These are phyloP conservation scores for Cordyceps fumosorosea DNA, from an alignment of 2,329 filamentous ascomycete species.

Conservation along the genomic window DNA sequence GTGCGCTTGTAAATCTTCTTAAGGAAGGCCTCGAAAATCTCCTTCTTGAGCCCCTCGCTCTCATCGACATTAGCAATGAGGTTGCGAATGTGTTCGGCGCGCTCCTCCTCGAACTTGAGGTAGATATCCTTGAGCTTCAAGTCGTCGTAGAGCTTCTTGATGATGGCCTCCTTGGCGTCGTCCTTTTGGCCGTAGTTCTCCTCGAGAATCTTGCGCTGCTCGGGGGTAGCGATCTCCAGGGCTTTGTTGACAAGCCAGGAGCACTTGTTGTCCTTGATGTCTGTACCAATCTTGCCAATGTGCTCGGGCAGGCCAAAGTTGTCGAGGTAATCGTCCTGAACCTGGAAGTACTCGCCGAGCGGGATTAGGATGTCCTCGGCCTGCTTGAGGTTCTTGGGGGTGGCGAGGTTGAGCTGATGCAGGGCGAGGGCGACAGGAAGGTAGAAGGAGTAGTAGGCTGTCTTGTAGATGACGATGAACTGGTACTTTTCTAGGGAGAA, in stretches of 20 bases:
- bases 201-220: conserved; percentile 83
- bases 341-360: conserved; percentile 98
- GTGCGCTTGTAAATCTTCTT: conserved; percentile 97
- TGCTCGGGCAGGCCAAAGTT: conserved; percentile 89
- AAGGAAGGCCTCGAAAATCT: conserved; percentile 82
- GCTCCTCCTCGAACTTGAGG: conserved; percentile 82
- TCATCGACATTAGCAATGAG: conserved; percentile 80
- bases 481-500: conserved; percentile 93
- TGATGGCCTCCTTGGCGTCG: conserved; percentile 67
- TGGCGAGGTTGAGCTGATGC: conserved; percentile 77
- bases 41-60: conserved; percentile 81
- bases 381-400: conserved; percentile 80
- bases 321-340: conserved; percentile 98
- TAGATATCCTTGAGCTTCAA: conserved; percentile 78
- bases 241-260: conserved; percentile 97
- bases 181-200: conserved; percentile 94
- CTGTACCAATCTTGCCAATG: conserved; percentile 97
- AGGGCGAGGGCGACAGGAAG: conserved; percentile 89
- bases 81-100: conserved; percentile 67
- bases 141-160: conserved; percentile 87
- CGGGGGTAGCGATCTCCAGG: conserved; percentile 68
- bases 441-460: conserved; percentile 98
- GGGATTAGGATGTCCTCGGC: conserved; percentile 90
- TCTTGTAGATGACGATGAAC: conserved; percentile 99
- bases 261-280: conserved; percentile 99